These are phyloP conservation scores for Chalciporus sphaerocephalus DNA, from an alignment of 768 basidiomycete species.

Conservation along the genomic window DNA sequence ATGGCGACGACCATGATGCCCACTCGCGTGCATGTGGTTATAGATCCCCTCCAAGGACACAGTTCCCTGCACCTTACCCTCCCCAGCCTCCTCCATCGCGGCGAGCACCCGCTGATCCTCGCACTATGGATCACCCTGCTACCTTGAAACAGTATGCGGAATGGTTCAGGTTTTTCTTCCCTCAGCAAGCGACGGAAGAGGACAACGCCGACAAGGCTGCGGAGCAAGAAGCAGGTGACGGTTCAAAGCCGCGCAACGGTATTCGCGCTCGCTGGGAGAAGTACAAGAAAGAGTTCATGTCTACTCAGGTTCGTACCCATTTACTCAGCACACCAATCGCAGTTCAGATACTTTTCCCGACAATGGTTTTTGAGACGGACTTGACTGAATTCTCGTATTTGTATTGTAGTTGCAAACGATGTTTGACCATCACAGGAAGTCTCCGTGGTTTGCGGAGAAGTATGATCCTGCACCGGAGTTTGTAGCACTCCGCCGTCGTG, in stretches of 20 bases:
- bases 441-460: conserved; percentile 96
- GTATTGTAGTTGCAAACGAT: conserved; percentile 85
- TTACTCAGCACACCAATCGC: conserved; percentile 8
- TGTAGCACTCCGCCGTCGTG: conserved; percentile 65
- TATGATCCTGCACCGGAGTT: conserved; percentile 79
- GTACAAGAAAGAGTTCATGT: conserved; percentile 88
- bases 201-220: conserved; percentile 81
- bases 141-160: conserved; percentile 81
- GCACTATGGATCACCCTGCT: conserved; percentile 77
- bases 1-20: conserved; percentile 74
- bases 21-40: conserved; percentile 63
- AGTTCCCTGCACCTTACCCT: conserved; percentile 38
- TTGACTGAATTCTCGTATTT: conserved; percentile 29
- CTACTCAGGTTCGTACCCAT: conserved; percentile 69
- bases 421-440: conserved; percentile 92
- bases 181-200: conserved; percentile 75
- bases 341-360: conserved; percentile 14
- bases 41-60: conserved; percentile 61
- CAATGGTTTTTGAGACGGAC: conserved; percentile 4
- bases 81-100: conserved; percentile 44
- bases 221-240: conserved; percentile 78
- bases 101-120: conserved; percentile 72
- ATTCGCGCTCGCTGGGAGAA: conserved; percentile 86
- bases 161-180: conserved; percentile 78
- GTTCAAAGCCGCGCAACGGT: conserved; percentile 77